A percentile compares a stretch with the other conserved stretches of the same genome.
These are phyloP conservation scores for Coemansia javaensis DNA, from an alignment of 192 early-diverging fungal species.

Conservation along the genomic window DNA sequence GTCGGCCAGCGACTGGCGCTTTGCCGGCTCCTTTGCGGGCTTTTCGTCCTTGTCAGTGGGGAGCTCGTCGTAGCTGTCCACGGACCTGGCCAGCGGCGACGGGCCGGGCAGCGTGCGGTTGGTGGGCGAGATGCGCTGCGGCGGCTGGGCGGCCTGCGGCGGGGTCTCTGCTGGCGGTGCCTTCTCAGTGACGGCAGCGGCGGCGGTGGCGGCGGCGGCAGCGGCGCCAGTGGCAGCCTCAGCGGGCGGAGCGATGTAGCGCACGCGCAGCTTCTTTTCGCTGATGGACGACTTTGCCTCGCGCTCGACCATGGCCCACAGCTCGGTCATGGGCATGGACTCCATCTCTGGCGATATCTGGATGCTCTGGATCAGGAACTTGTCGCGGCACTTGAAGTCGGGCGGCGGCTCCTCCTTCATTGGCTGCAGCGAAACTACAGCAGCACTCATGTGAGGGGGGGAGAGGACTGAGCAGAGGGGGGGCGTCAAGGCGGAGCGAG, in stretches of 20 bases:
- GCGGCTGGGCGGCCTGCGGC: conserved; percentile 3
- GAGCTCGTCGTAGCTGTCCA: conserved; percentile 7
- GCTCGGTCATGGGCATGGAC: conserved; percentile 57
- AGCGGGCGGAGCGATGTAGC: conserved; percentile 53
- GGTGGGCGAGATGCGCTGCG: conserved; percentile 8
- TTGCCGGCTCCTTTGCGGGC: not conserved
- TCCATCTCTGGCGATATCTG: conserved; percentile 67
- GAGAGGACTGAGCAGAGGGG: not conserved
- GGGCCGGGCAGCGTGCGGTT: conserved; percentile 23
- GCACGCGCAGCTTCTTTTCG: conserved; percentile 63
- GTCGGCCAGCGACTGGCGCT: not conserved
- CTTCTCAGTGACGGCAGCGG: too few species aligned
- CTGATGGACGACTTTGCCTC: conserved; percentile 57
- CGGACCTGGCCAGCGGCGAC: conserved; percentile 21
- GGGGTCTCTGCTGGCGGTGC: not conserved
- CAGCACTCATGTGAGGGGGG: too few species aligned
- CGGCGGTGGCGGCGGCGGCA: conserved; percentile 1
- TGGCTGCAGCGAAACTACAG: conserved; percentile 80
- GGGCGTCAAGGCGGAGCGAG: too few species aligned
- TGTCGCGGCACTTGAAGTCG: conserved; percentile 89
- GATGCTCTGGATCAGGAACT: conserved; percentile 91
- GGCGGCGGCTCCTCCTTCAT: conserved; percentile 76
- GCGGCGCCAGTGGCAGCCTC: conserved; percentile 2
- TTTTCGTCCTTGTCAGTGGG: not conserved
- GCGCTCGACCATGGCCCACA: conserved; percentile 66